These are phyloP conservation scores for Cryptococcus depauperatus DNA, from an alignment of 1,284 basidiomycete species.

Conservation along the genomic window DNA sequence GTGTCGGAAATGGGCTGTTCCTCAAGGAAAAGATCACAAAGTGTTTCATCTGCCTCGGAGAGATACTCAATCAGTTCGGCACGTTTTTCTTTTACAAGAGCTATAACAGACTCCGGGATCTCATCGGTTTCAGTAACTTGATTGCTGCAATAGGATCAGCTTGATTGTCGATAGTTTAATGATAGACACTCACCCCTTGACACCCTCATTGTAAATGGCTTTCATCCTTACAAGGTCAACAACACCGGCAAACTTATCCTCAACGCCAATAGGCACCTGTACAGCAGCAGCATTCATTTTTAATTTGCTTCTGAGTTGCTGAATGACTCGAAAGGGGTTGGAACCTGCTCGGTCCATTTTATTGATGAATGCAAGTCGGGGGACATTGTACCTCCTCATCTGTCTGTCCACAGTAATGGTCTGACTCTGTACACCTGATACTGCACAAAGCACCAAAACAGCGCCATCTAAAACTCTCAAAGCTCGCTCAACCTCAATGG, in stretches of 20 bases:
- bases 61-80: constrained; percentile 89
- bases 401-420: constrained; percentile 98
- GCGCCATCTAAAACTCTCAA: constrained; percentile 95
- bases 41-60: constrained; percentile 90
- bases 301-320: constrained; percentile 86
- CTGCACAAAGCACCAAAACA: constrained; percentile 91
- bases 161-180: not conserved
- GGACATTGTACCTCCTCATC: constrained; percentile 94
- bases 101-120: constrained; percentile 68
- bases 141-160: constrained; percentile 44
- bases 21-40: constrained; percentile 84
- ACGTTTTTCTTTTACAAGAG: constrained; percentile 71
- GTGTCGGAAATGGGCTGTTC: constrained; percentile 65
- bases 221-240: constrained; percentile 94
- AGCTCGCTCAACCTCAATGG: constrained; percentile 97
- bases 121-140: constrained; percentile 78
- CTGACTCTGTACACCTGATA: constrained; percentile 79
- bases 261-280: constrained; percentile 89
- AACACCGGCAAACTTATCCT: constrained; percentile 80
- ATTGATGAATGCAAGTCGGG: constrained; percentile 94
- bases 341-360: constrained; percentile 99
- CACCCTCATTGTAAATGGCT: constrained; percentile 87
- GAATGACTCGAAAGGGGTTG: constrained; percentile 91
- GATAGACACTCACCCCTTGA: constrained; percentile 65
- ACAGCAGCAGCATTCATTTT: constrained; percentile 91